These are phyloP conservation scores for Lasiodiplodia sp. DNA, from an alignment of 2,329 filamentous ascomycete genomes.

Conservation along the genomic window DNA sequence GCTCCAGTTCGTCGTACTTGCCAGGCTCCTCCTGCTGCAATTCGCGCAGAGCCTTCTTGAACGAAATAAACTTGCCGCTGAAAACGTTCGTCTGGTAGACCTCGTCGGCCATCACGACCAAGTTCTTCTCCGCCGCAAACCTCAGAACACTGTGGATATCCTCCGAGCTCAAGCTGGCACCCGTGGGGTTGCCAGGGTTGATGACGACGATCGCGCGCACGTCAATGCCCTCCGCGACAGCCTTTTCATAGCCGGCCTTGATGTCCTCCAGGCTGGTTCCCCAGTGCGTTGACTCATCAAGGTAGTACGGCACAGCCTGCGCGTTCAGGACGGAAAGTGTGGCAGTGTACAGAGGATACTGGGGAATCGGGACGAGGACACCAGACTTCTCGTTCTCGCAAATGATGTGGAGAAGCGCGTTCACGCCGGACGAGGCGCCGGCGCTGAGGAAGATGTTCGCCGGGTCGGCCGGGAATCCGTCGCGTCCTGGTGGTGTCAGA, in stretches of 20 bases:
- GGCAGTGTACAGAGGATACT: constrained; percentile 97
- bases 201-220: constrained; percentile 95
- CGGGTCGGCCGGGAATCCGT: constrained; percentile 84
- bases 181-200: constrained; percentile 97
- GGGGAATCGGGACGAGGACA: constrained; percentile 92
- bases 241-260: constrained; percentile 74
- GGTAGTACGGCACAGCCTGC: constrained; percentile 87
- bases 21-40: constrained; percentile 74
- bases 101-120: constrained; percentile 94
- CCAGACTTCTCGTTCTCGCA: constrained; percentile 79
- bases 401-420: constrained; percentile 89
- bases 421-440: constrained; percentile 93
- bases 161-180: constrained; percentile 78
- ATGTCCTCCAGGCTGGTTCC: constrained; percentile 86
- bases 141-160: constrained; percentile 88
- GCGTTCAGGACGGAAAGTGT: constrained; percentile 87
- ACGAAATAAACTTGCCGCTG: constrained; percentile 89
- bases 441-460: constrained; percentile 88
- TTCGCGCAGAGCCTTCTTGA: constrained; percentile 86
- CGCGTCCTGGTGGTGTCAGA: constrained; percentile 66
- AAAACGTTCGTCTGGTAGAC: constrained; percentile 99
- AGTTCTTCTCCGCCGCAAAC: constrained; percentile 81
- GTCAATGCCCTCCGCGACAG: constrained; percentile 78
- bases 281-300: constrained; percentile 88
- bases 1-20: constrained; percentile 84